Evolutionary conservation across 2,329 filamentous ascomycete species (phyloP).

Genomic region (Geosmithia flava): DNA sequence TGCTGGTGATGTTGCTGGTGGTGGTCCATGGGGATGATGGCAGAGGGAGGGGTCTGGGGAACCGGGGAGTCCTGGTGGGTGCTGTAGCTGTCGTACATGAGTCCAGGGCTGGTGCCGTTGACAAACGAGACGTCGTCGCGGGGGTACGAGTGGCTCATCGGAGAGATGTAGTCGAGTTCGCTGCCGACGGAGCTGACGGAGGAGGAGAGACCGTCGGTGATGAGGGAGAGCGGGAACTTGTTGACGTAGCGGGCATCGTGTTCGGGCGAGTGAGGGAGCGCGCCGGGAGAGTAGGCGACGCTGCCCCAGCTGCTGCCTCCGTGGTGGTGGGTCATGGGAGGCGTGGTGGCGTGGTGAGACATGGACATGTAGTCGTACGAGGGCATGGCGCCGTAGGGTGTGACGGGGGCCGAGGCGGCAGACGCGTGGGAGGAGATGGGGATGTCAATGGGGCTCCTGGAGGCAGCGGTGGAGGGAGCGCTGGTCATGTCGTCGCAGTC

Average conservation of each 20-base stretch:
- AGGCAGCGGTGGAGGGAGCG: neutral
- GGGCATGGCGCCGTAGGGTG: conserved; percentile 17
- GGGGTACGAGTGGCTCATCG: conserved; percentile 41
- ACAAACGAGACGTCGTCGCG: conserved; percentile 46
- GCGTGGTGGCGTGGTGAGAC: conserved; percentile 30
- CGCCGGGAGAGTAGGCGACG: conserved; percentile 31
- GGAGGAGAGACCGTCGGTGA: conserved; percentile 37
- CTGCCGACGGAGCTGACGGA: conserved; percentile 43
- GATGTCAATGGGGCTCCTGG: conserved; percentile 22
- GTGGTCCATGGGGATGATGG: conserved; percentile 41
- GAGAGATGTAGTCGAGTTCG: conserved; percentile 51
- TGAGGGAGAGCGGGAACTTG: conserved; percentile 31
- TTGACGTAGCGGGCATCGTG: conserved; percentile 23
- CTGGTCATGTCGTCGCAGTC: conserved; percentile 19
- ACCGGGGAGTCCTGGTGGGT: conserved; percentile 36
- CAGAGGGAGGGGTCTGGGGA: conserved; percentile 40
- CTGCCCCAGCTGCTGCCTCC: conserved; percentile 25
- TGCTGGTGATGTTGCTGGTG: no score
- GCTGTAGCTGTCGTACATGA: conserved; percentile 45
- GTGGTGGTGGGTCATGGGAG: conserved; percentile 22
- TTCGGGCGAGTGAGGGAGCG: conserved; percentile 14
- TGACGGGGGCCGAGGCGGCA: conserved; percentile 28
- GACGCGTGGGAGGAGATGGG: conserved; percentile 13
- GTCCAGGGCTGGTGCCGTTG: conserved; percentile 38
- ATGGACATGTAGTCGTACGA: conserved; percentile 39